These are phyloP conservation scores for Endocarpon pusillum DNA, from an alignment of 495 filamentous ascomycete genomes.

Conservation along the genomic window DNA sequence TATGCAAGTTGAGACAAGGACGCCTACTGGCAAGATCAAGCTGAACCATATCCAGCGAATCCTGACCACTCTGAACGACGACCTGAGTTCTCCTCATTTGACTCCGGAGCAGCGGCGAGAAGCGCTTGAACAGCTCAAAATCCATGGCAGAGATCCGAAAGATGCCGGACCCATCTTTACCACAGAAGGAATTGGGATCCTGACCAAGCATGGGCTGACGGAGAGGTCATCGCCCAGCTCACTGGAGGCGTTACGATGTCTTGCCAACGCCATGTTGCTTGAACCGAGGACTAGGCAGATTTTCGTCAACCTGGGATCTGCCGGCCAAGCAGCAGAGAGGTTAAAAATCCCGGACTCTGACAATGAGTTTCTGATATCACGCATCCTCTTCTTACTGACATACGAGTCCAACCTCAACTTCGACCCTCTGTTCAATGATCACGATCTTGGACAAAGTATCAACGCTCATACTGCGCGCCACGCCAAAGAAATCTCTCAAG, in stretches of 20 bases:
- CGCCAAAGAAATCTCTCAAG: slow-evolving; percentile 38
- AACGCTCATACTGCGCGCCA: slow-evolving; percentile 52
- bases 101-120: no score
- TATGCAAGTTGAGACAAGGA: no score
- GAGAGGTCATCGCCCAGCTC: slow-evolving; percentile 41
- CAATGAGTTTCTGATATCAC: slow-evolving; percentile 72
- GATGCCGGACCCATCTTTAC: slow-evolving; percentile 70
- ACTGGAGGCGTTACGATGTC: slow-evolving; percentile 61
- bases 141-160: slow-evolving; percentile 53
- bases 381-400: slow-evolving; percentile 74
- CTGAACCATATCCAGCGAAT: no score
- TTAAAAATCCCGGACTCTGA: slow-evolving; percentile 63
- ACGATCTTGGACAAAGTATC: slow-evolving; percentile 54
- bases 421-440: slow-evolving; percentile 45
- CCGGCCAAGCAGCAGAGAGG: slow-evolving; percentile 47
- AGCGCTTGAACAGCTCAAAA: slow-evolving; percentile 56
- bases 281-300: slow-evolving; percentile 52
- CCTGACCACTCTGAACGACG: no score
- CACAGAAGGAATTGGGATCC: slow-evolving; percentile 55
- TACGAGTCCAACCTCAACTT: slow-evolving; percentile 64
- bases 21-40: no score
- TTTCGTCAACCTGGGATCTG: slow-evolving; percentile 66
- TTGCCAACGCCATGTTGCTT: slow-evolving; percentile 77
- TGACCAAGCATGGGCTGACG: slow-evolving; percentile 56
- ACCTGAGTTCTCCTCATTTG: no score